phyloP scores from a whole-genome alignment of 306 rosid species.

The Dryas alaskensis region DNA sequence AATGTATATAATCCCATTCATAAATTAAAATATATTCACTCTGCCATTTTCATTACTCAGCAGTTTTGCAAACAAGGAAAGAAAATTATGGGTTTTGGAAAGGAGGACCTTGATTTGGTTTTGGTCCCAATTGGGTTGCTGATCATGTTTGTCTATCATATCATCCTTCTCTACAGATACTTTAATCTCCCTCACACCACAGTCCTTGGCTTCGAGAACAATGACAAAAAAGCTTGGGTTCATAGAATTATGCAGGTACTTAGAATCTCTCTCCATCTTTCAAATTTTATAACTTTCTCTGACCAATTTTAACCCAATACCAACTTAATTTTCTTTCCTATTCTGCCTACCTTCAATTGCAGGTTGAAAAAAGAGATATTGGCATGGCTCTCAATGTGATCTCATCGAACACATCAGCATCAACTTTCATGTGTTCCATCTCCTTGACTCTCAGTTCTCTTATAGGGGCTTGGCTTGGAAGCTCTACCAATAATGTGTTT shows the following conservation, averaged over 20 bases:
- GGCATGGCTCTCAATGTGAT: slow-evolving; percentile 46
- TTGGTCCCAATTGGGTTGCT: slow-evolving; percentile 70
- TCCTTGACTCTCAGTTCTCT: slow-evolving; percentile 65
- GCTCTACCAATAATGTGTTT: slow-evolving; percentile 35
- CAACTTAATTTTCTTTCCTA: too few relatives aligned
- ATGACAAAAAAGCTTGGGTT: slow-evolving; percentile 71
- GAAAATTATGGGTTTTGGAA: slow-evolving; percentile 44
- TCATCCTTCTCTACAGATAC: slow-evolving; percentile 57
- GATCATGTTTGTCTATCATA: slow-evolving; percentile 65
- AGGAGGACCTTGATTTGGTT: slow-evolving; percentile 61
- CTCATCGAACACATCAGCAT: slow-evolving; percentile 58
- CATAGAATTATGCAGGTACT: slow-evolving; percentile 65
- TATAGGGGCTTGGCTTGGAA: slow-evolving; percentile 76
- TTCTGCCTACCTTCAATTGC: slow-evolving; percentile 3
- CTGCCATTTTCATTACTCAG: neutral
- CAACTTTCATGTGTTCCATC: slow-evolving; percentile 57
- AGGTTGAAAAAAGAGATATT: slow-evolving; percentile 48
- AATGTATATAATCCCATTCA: neutral
- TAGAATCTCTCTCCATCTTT: neutral
- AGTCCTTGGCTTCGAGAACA: slow-evolving; percentile 69
- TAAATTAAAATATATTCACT: neutral
- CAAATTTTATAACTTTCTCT: neutral
- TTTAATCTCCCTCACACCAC: slow-evolving; percentile 62
- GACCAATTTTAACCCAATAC: neutral
- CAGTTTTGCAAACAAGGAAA: slow-evolving; percentile 3